Conservation (phyloP, 1,284 basidiomycete genomes). For the Irpex lacteus region DNA sequence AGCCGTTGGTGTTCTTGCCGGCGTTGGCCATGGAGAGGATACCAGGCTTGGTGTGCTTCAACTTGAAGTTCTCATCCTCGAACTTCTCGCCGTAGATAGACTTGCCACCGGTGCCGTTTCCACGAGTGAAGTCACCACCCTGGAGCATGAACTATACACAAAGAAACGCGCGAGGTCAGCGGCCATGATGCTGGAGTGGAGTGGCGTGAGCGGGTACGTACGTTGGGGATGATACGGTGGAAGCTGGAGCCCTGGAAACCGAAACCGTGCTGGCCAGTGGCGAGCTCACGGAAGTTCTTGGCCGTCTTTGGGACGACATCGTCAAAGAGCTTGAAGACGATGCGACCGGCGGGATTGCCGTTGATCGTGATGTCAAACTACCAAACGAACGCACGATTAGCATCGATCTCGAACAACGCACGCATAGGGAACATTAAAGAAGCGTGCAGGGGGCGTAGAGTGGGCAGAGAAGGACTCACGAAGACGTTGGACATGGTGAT, state of each 20-base stretch:
- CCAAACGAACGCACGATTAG: conserved; percentile 1
- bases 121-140: conserved; percentile 70
- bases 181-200: not conserved
- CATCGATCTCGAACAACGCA: not conserved
- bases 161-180: not conserved
- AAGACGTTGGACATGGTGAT: conserved; percentile 45
- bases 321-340: conserved; percentile 66
- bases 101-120: conserved; percentile 87
- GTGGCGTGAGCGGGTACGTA: not conserved
- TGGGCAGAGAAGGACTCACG: conserved; percentile 32
- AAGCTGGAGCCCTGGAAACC: conserved; percentile 37
- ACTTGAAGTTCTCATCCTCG: conserved; percentile 82
- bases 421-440: not conserved
- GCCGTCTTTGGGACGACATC: conserved; percentile 46
- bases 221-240: conserved; percentile 36
- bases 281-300: conserved; percentile 50
- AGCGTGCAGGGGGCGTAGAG: not conserved
- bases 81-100: conserved; percentile 92
- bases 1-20: conserved; percentile 69
- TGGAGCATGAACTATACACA: conserved; percentile 48
- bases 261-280: conserved; percentile 42
- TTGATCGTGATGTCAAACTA: conserved; percentile 62
- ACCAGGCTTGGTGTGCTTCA: conserved; percentile 82
- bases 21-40: conserved; percentile 90
- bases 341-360: conserved; percentile 41